These are phyloP conservation scores for Decorospora gaudefroyi DNA, from an alignment of 2,329 filamentous ascomycete genomes.

Conservation along the genomic window DNA sequence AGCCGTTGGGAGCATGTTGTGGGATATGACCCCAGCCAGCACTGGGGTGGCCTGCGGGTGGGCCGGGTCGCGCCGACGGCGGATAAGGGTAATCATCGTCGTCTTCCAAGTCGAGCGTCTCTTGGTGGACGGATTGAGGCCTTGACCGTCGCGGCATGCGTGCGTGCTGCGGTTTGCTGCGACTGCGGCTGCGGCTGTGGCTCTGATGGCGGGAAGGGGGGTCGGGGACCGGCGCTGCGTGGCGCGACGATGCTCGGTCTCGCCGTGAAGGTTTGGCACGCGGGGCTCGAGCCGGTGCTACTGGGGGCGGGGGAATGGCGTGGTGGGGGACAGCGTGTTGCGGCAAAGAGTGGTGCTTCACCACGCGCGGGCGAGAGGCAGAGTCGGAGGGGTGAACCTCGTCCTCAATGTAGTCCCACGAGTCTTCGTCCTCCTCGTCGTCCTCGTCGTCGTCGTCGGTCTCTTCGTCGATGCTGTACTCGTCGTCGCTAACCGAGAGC, in stretches of 20 bases:
- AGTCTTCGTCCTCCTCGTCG: slow-evolving; percentile 34
- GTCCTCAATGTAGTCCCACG: slow-evolving; percentile 41
- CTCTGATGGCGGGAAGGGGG: slow-evolving; percentile 43
- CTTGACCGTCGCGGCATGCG: slow-evolving; percentile 39
- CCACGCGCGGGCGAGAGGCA: slow-evolving; percentile 49
- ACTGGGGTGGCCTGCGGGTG: slow-evolving; percentile 43
- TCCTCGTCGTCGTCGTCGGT: slow-evolving; percentile 35
- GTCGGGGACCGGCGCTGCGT: slow-evolving; percentile 39
- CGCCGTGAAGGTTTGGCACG: slow-evolving; percentile 44
- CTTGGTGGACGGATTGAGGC: slow-evolving; percentile 46
- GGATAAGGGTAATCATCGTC: slow-evolving; percentile 53
- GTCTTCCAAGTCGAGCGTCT: slow-evolving; percentile 52
- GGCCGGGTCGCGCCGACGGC: slow-evolving; percentile 31
- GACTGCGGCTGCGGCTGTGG: slow-evolving; percentile 41
- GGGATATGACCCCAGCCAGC: slow-evolving; percentile 47
- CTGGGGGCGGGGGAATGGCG: slow-evolving; percentile 34
- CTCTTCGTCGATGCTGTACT: slow-evolving; percentile 36
- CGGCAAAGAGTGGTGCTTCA: slow-evolving; percentile 27
- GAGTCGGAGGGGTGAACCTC: slow-evolving; percentile 57
- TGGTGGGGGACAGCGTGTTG: slow-evolving; percentile 29
- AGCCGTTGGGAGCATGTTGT: slow-evolving; percentile 41
- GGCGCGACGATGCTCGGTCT: slow-evolving; percentile 48
- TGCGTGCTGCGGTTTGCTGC: slow-evolving; percentile 39
- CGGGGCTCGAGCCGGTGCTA: slow-evolving; percentile 44
- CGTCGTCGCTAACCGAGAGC: slow-evolving; percentile 40